Conservation (phyloP, 1,139 yeast species). For the Saccharomycopsis phalli region DNA sequence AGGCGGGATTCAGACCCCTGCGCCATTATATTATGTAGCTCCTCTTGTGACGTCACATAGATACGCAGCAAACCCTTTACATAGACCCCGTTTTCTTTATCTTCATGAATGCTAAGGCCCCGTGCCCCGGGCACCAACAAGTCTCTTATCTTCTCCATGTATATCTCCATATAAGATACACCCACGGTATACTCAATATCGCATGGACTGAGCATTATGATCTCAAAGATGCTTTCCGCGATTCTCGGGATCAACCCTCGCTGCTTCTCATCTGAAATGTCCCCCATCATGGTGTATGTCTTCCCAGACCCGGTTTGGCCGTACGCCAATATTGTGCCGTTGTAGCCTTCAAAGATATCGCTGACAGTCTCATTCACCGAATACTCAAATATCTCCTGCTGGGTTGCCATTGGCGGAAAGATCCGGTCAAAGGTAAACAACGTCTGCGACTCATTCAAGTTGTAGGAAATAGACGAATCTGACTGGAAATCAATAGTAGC, state of each 20-base stretch:
- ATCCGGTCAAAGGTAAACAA: conserved; percentile 62
- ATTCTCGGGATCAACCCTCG: conserved; percentile 71
- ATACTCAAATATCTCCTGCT: conserved; percentile 53
- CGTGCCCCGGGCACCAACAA: conserved; percentile 30
- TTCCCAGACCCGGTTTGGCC: conserved; percentile 91
- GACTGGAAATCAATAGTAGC: conserved; percentile 16
- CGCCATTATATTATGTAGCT: conserved; percentile 46
- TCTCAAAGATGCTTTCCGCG: conserved; percentile 53
- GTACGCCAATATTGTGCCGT: conserved; percentile 78
- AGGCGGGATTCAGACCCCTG: conserved; percentile 51
- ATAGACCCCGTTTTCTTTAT: conserved; percentile 54
- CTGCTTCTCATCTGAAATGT: conserved; percentile 29
- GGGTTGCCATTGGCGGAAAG: conserved; percentile 43
- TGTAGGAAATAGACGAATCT: conserved; percentile 12
- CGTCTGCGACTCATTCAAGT: conserved; percentile 28
- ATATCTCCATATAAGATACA: conserved; percentile 74
- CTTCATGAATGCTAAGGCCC: conserved; percentile 54
- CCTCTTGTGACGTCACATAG: conserved; percentile 50
- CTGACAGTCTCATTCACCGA: conserved; percentile 52
- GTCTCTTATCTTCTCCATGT: conserved; percentile 71
- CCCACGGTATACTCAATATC: conserved; percentile 59
- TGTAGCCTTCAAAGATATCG: conserved; percentile 69
- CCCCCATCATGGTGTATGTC: conserved; percentile 80
- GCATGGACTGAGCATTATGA: conserved; percentile 42
- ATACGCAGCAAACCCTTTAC: conserved; percentile 61